Evolutionary conservation across 352 stramenopile species (phyloP).

Genomic region (Elongisporangium undulatum): DNA sequence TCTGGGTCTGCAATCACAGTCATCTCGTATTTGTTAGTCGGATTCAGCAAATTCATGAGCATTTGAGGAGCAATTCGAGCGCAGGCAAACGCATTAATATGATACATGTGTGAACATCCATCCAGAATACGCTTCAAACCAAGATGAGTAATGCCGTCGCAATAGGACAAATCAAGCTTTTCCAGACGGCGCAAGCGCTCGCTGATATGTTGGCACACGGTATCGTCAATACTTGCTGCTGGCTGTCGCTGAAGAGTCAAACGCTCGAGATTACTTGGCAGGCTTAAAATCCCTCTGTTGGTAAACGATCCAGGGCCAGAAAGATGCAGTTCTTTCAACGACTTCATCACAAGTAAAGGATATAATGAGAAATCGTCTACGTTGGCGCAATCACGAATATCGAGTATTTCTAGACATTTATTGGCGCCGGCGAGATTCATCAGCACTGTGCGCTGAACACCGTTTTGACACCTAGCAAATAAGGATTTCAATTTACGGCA

Average conservation of each 20-base stretch:
- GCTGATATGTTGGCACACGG: slow-evolving; percentile 20
- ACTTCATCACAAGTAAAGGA: slow-evolving; percentile 53
- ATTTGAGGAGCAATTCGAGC: slow-evolving; percentile 20
- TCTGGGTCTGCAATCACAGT: slow-evolving; percentile 49
- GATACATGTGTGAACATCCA: slow-evolving; percentile 35
- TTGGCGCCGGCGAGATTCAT: slow-evolving; percentile 51
- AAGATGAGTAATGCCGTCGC: slow-evolving; percentile 16
- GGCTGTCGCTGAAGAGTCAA: slow-evolving; percentile 29
- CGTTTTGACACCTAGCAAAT: slow-evolving; percentile 25
- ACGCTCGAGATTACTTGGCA: slow-evolving; percentile 31
- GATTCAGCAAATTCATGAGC: slow-evolving; percentile 9
- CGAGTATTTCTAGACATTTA: slow-evolving; percentile 42
- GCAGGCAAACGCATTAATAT: slow-evolving; percentile 41
- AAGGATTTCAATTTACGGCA: slow-evolving; percentile 24
- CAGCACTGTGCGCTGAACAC: slow-evolving; percentile 38
- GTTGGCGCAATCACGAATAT: slow-evolving; percentile 40
- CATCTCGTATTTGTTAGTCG: slow-evolving; percentile 29
- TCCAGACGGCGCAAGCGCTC: slow-evolving; percentile 29
- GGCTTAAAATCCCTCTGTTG: slow-evolving; percentile 29
- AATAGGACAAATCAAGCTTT: slow-evolving; percentile 33
- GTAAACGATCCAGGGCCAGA: slow-evolving; percentile 29
- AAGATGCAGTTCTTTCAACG: slow-evolving; percentile 41
- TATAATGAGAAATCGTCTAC: slow-evolving; percentile 66
- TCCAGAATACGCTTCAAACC: slow-evolving; percentile 24
- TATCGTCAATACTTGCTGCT: slow-evolving; percentile 25